Evolutionary conservation across 345 rosid species (phyloP).

Genomic region (Heritiera fomes): DNA sequence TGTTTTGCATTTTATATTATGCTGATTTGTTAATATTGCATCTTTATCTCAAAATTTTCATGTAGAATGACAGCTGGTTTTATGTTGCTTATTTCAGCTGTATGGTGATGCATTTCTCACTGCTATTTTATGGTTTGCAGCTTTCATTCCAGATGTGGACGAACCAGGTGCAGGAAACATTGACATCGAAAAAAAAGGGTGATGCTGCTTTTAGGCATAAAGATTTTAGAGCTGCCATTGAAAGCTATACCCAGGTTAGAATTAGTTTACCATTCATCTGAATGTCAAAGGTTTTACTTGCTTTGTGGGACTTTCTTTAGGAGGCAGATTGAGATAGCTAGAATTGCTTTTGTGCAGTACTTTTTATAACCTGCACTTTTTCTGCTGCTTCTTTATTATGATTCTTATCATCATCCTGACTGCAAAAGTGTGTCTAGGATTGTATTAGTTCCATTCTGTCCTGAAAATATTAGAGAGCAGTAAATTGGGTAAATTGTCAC

Average conservation of each 20-base stretch:
- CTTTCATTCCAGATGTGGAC: conserved; percentile 99
- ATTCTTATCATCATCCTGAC: neutral
- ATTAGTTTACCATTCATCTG: conserved; percentile 1
- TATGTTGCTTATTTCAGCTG: conserved; percentile 12
- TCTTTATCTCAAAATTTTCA: neutral
- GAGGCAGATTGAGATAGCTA: neutral
- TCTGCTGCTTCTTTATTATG: neutral
- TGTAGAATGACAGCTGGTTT: neutral
- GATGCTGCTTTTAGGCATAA: conserved; percentile 84
- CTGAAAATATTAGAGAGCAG: neutral
- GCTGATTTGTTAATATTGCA: neutral
- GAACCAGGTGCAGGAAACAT: conserved; percentile 87
- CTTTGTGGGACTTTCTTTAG: neutral
- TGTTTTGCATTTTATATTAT: neutral
- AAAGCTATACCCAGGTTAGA: conserved; percentile 77
- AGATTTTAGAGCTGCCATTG: conserved; percentile 64
- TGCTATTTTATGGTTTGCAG: conserved; percentile 38
- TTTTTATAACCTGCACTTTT: neutral
- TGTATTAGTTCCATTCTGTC: neutral
- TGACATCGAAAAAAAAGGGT: conserved; percentile 81
- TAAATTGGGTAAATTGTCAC: neutral
- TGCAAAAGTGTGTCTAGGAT: conserved; percentile 7
- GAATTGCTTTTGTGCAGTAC: neutral
- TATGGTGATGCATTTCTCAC: conserved; percentile 1
- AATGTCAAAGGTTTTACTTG: neutral